Percentiles rank a stretch among this genome's conserved stretches.
Conservation (phyloP, 257 asterid genomes). For the Paulownia fortunei region DNA sequence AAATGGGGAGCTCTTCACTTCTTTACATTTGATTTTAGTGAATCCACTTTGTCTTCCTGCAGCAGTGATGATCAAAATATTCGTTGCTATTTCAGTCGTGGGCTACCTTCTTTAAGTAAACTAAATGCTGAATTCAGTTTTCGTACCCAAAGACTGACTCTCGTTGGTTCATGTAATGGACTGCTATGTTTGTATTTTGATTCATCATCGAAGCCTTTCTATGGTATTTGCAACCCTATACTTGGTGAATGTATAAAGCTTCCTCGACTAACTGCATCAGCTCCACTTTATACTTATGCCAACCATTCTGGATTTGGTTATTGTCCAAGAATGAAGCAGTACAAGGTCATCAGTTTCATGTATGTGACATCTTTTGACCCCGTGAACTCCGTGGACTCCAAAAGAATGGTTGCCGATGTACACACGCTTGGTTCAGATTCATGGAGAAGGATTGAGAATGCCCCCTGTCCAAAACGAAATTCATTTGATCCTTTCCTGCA, state of each 20-base stretch:
- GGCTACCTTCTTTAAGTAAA: slow-evolving; percentile 20
- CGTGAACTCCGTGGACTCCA: slow-evolving; percentile 1
- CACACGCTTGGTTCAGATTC: slow-evolving; percentile 54
- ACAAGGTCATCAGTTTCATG: slow-evolving; percentile 57
- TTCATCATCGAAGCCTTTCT: slow-evolving; percentile 34
- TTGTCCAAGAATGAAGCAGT: slow-evolving; percentile 46
- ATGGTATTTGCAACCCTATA: slow-evolving; percentile 54
- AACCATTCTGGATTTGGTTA: slow-evolving; percentile 53
- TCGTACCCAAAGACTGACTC: slow-evolving; percentile 24
- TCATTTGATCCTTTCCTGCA: slow-evolving; percentile 57
- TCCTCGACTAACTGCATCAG: slow-evolving; percentile 25
- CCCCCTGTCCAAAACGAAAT: slow-evolving; percentile 37
- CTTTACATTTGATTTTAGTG: slow-evolving; percentile 45
- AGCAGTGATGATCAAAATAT: slow-evolving; percentile 40
- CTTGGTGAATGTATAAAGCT: slow-evolving; percentile 42
- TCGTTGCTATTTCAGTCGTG: background rate
- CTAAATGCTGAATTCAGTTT: slow-evolving; percentile 42
- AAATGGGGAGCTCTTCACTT: slow-evolving; percentile 38
- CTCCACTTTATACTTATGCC: slow-evolving; percentile 31
- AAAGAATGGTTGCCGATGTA: slow-evolving; percentile 38
- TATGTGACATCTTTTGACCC: slow-evolving; percentile 22
- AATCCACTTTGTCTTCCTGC: slow-evolving; percentile 37
- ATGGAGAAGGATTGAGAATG: slow-evolving; percentile 51
- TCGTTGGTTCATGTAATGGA: slow-evolving; percentile 63
- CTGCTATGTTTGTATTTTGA: slow-evolving; percentile 49